Base-by-base conservation (phyloP, 306 rosid species). In the Malus orientalis region DNA sequence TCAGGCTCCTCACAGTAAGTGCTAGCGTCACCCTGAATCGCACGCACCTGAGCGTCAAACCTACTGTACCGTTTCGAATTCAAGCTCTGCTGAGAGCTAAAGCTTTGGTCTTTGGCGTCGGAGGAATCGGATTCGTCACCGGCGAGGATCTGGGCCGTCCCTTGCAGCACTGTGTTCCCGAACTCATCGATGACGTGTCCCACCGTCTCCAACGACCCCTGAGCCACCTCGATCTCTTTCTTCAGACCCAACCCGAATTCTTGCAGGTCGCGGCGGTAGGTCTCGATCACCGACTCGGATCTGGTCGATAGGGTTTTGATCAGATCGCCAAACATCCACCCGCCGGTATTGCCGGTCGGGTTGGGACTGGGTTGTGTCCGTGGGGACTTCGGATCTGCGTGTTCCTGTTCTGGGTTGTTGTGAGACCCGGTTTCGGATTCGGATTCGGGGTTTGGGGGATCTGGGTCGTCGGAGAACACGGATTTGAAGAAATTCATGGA, bases 211-310 rank as follows among this genome's bases (percentile, higher is more conserved):
- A 93, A 75, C 55, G 96, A 93, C 8, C 93, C 98, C 1, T 91
- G 97, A 11, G 96, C 98, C 18, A 93, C 98, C 81, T 89, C 98
- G 38, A 91, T 87, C 86, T 93, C 97, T 68, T 84, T 93, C 81
- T 80, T 85, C 70, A 93, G 82, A 19, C 97, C 96, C 73, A 88
- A 83, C 32, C 92, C 79, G 78, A 91, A 91, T 80, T 91, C 98
- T 66, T 88, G 82, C 32, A 93, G 85, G 87, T 93, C 98, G n/a
- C 92, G 92, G 47, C 96, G 89, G 86, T 91, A 93, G n/a, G 93
- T 91, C 40, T 93, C 97, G 78, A 93, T 84, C 20, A 93, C 95
- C 4, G 96, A 84, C 79, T 91, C 96, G n/a, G 98, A 93, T 79
- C 73, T 89, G 45, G 86, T 32, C 0, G 91, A 80, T 12, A 93